Percentiles rank a stretch among this genome's conserved stretches.
phyloP scores from a whole-genome alignment of 805 yeast species.

The Yamadazyma kitorensis region DNA sequence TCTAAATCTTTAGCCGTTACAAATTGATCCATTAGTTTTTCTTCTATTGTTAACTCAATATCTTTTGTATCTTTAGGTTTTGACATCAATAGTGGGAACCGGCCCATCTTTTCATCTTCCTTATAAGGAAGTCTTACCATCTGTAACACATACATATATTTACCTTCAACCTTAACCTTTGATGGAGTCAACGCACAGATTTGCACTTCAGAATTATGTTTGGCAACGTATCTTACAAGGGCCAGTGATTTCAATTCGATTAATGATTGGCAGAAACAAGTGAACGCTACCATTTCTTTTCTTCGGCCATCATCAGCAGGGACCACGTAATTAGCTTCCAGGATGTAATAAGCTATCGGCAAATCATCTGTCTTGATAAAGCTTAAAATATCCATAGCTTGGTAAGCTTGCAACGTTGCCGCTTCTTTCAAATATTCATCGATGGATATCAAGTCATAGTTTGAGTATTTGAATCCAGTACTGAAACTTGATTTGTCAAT shows the following conservation, averaged over 20 bases:
- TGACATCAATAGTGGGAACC: slow-evolving; percentile 37
- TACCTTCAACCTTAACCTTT: slow-evolving; percentile 5
- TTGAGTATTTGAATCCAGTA: slow-evolving; percentile 69
- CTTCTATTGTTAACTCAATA: slow-evolving; percentile 7
- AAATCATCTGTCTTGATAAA: slow-evolving; percentile 45
- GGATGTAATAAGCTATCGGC: slow-evolving; percentile 58
- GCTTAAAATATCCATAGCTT: slow-evolving; percentile 66
- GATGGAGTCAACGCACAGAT: slow-evolving; percentile 55
- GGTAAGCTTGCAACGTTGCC: slow-evolving; percentile 40
- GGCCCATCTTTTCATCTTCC: slow-evolving; percentile 70
- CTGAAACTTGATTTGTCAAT: slow-evolving; percentile 43
- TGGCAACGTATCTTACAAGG: slow-evolving; percentile 62
- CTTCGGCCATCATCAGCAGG: slow-evolving; percentile 28
- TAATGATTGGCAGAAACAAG: slow-evolving; percentile 49
- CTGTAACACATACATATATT: slow-evolving; percentile 39
- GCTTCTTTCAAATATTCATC: slow-evolving; percentile 46
- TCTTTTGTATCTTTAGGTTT: slow-evolving; percentile 5
- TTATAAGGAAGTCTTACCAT: slow-evolving; percentile 63
- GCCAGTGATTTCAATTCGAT: slow-evolving; percentile 46
- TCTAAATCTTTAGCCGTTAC: slow-evolving; percentile 21
- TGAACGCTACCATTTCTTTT: slow-evolving; percentile 26
- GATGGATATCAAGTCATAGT: slow-evolving; percentile 39
- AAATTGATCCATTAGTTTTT: slow-evolving; percentile 14
- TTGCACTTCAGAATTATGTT: slow-evolving; percentile 44
- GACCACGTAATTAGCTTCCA: slow-evolving; percentile 56